A percentile compares a stretch with the other conserved stretches of the same genome.
These are phyloP conservation scores for Penicillium turbatum DNA, from an alignment of 495 filamentous ascomycete species.

Conservation along the genomic window DNA sequence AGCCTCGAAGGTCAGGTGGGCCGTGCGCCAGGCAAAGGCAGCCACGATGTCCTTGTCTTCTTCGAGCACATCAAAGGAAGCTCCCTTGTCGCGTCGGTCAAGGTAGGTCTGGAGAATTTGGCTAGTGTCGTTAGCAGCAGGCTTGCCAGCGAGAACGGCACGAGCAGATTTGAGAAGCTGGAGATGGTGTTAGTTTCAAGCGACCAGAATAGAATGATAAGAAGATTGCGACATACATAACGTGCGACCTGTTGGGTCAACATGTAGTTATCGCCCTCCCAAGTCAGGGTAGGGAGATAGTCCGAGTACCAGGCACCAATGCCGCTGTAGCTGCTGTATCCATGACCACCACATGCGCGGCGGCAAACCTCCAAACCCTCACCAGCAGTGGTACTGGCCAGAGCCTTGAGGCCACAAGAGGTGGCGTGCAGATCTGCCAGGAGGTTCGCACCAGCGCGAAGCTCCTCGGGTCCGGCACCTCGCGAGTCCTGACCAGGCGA, in stretches of 20 bases:
- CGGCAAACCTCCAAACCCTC: slow-evolving; percentile 68
- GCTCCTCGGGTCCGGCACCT: slow-evolving; percentile 62
- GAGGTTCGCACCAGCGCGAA: slow-evolving; percentile 58
- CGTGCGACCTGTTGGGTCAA: slow-evolving; percentile 73
- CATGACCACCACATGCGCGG: slow-evolving; percentile 70
- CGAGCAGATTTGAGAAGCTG: slow-evolving; percentile 60
- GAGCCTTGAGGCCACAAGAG: slow-evolving; percentile 68
- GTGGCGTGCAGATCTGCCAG: slow-evolving; percentile 71
- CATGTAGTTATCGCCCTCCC: slow-evolving; percentile 72
- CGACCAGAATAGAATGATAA: background rate
- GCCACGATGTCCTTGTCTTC: slow-evolving; percentile 59
- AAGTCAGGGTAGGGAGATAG: slow-evolving; percentile 64
- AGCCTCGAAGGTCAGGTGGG: slow-evolving; percentile 66
- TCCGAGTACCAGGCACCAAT: slow-evolving; percentile 65
- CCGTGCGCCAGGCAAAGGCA: slow-evolving; percentile 66
- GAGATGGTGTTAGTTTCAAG: slow-evolving; percentile 5
- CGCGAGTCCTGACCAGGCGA: slow-evolving; percentile 40
- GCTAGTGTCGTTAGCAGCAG: slow-evolving; percentile 53
- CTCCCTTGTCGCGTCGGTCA: slow-evolving; percentile 57
- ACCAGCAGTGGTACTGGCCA: slow-evolving; percentile 61
- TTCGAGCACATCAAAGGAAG: slow-evolving; percentile 62
- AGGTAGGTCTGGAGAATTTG: slow-evolving; percentile 57
- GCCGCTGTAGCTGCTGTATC: slow-evolving; percentile 64
- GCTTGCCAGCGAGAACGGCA: slow-evolving; percentile 53
- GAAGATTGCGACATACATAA: slow-evolving; percentile 43